phyloP scores from a whole-genome alignment of 305 asterid genomes.

The Fraxinus paxiana region DNA sequence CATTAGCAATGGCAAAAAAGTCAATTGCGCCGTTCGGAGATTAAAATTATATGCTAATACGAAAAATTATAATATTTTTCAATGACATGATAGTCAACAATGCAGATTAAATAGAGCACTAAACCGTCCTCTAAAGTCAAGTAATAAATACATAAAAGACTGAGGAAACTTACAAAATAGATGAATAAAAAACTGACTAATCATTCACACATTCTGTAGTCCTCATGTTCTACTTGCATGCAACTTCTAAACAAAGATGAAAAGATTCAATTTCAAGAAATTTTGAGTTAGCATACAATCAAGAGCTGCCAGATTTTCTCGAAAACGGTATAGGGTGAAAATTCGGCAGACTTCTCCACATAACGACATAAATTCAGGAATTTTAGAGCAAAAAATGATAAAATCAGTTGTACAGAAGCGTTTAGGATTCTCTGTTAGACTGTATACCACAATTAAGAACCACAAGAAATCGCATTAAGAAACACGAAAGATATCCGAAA shows the following conservation, averaged over 20 bases:
- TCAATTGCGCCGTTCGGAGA: background rate
- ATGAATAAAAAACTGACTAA: background rate
- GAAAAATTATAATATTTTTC: background rate
- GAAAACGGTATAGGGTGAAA: background rate
- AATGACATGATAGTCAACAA: conserved; percentile 13
- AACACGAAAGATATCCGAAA: background rate
- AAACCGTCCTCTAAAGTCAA: background rate
- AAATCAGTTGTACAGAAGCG: background rate
- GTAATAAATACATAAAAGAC: background rate
- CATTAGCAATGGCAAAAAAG: conserved; percentile 29
- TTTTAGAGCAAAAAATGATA: background rate
- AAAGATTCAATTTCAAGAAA: background rate
- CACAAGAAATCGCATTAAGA: background rate
- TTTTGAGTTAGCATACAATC: background rate
- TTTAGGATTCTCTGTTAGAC: background rate
- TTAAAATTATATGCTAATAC: background rate
- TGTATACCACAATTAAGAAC: background rate
- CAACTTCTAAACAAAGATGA: background rate
- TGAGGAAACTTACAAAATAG: background rate
- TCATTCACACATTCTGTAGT: background rate
- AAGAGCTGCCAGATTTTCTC: background rate
- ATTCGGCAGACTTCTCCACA: background rate
- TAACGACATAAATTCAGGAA: background rate
- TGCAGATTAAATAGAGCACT: conserved; percentile 23
- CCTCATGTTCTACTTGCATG: background rate